Evolutionary conservation across 257 asterid genomes (phyloP).

Genomic region (Euphrasia confusa): DNA sequence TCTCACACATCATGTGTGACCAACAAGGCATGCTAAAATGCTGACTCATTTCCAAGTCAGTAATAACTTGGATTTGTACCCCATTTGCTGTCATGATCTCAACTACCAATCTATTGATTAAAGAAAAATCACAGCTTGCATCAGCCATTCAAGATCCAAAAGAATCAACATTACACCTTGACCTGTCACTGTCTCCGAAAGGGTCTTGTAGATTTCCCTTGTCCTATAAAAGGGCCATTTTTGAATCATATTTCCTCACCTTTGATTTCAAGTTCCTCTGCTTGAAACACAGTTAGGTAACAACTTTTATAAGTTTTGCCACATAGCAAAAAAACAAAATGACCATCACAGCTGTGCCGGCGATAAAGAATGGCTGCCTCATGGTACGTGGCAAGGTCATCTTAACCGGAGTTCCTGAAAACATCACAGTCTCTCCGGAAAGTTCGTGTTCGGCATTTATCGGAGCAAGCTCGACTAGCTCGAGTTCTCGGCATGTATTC

Average conservation of each 20-base stretch:
- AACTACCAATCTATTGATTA: neutral
- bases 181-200: conserved; percentile 8
- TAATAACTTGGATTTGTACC: conserved; percentile 26
- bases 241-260: conserved; percentile 26
- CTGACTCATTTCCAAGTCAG: conserved; percentile 50
- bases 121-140: too few relatives aligned
- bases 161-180: neutral
- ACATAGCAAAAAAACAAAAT: conserved; percentile 18
- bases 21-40: conserved; percentile 20
- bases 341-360: conserved; percentile 41
- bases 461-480: conserved; percentile 34
- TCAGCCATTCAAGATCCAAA: neutral
- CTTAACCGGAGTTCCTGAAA: conserved; percentile 33
- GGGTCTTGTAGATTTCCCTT: conserved; percentile 1
- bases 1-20: conserved; percentile 6
- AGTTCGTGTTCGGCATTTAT: conserved; percentile 37
- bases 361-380: conserved; percentile 33
- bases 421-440: conserved; percentile 30
- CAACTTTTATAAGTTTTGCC: neutral
- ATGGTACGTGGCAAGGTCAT: conserved; percentile 40
- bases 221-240: conserved; percentile 26
- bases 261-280: conserved; percentile 9
- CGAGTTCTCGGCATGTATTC: conserved; percentile 47
- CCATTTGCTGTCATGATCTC: conserved; percentile 8
- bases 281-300: conserved; percentile 13